These are phyloP conservation scores for Yarrowia galli DNA, from an alignment of 1,139 yeast species.

Conservation along the genomic window DNA sequence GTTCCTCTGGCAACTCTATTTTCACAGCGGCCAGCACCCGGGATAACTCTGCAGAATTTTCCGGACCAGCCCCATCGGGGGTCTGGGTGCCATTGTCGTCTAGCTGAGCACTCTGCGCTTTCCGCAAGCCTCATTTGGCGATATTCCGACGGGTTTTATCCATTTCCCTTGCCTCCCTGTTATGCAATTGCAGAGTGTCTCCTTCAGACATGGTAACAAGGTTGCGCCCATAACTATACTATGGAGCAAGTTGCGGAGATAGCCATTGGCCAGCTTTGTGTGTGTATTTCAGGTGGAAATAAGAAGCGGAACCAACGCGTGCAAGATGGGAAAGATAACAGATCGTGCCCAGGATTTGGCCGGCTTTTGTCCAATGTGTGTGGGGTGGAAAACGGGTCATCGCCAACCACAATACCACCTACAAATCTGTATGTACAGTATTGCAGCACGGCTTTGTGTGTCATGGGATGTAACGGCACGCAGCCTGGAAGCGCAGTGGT, in stretches of 20 bases:
- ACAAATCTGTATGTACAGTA: too few relatives aligned
- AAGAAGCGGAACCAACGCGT: background rate
- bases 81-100: background rate
- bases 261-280: slow-evolving; percentile 19
- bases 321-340: background rate
- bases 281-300: background rate
- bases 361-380: too few relatives aligned
- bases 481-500: slow-evolving; percentile 10
- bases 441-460: slow-evolving; percentile 16
- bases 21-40: slow-evolving; percentile 34
- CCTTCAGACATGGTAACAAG: slow-evolving; percentile 22
- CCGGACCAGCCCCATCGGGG: background rate
- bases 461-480: slow-evolving; percentile 6
- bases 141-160: slow-evolving; percentile 8
- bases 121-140: background rate
- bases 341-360: too few relatives aligned
- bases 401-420: too few relatives aligned
- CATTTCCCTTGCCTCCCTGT: background rate
- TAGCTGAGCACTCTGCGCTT: background rate
- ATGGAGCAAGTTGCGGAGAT: slow-evolving; percentile 38
- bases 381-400: too few relatives aligned
- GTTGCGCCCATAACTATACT: slow-evolving; percentile 36
- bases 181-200: slow-evolving; percentile 23
- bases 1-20: slow-evolving; percentile 12
- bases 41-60: slow-evolving; percentile 37